Base-by-base conservation (phyloP, 306 rosid genomes). In the Vigna mungo region DNA sequence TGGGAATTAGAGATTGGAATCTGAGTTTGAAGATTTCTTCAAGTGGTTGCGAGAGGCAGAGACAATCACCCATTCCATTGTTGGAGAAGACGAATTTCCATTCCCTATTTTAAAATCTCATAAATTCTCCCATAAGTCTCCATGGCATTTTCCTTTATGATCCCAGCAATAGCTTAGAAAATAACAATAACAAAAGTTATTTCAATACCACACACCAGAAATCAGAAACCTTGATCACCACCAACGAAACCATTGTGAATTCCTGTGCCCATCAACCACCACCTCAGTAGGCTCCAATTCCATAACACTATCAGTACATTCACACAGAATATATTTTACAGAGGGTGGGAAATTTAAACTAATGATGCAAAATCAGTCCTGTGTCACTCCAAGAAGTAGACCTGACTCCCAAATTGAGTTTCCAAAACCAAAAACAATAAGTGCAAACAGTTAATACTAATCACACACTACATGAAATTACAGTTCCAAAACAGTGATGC, bases 401-500 rank as follows among this genome's bases (percentile, higher is more conserved):
- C 76, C 76, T 62, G 52, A 65, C 68, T 21, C 8, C 47, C 20
- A 75, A 37, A 71, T 63, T 9, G 71, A 72, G 12, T 51, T 63
- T 51, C 70, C 59, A 72, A 68, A 68, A 48, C 78, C 72, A 63
- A 44, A 23, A 55, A 34, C 17, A 17, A 6, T 9, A 48, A 20
- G n/a, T 17, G 2, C 37, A 76, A 81, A 47, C n/a, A 36, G 10
- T 37, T n/a, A 32, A 62, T 32, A 64, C 18, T 60, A 30, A 43
- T 70, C 67, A 58, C 77, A 7, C 12, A 25, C 30, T 16, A 59
- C 48, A 76, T 71, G 15, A 36, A 73, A 77, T 18, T 53, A 55
- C 63, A 36, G 60, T 47, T 68, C 72, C 56, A 59, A 78, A 85
- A 75, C n/a, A 64, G 9, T 55, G 73, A 66, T 9, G 56, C 1